Evolutionary conservation across 1,284 basidiomycete genomes (phyloP).

Genomic region (Inonotus obliquus): DNA sequence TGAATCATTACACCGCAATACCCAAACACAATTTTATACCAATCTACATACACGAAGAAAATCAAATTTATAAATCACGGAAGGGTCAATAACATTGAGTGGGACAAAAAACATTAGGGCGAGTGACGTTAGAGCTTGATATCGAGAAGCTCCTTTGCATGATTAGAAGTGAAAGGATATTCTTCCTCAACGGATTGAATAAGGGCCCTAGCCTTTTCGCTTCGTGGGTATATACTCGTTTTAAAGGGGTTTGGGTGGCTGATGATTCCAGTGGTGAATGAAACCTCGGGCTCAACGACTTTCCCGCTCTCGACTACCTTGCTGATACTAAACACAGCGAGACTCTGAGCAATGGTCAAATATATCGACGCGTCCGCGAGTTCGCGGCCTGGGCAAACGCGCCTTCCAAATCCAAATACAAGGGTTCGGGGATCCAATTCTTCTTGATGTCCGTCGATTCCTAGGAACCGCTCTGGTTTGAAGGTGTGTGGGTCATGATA

Average conservation of each 20-base stretch:
- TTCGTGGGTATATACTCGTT: neutral
- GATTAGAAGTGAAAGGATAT: slow-evolving; percentile 4
- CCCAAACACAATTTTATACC: too few species aligned
- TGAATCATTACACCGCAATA: too few species aligned
- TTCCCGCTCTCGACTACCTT: slow-evolving; percentile 5
- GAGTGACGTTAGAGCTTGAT: neutral
- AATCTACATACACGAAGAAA: too few species aligned
- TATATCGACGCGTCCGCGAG: slow-evolving; percentile 18
- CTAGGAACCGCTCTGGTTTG: slow-evolving; percentile 28
- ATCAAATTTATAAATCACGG: neutral
- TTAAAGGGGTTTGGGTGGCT: slow-evolving; percentile 8
- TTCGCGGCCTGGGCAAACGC: slow-evolving; percentile 18
- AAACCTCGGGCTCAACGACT: neutral
- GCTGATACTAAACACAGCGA: slow-evolving; percentile 19
- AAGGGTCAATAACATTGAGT: neutral
- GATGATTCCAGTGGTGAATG: neutral
- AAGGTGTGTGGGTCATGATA: slow-evolving; percentile 27
- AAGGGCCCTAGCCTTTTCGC: slow-evolving; percentile 3
- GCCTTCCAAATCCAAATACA: slow-evolving; percentile 15
- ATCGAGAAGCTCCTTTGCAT: neutral
- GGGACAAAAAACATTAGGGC: neutral
- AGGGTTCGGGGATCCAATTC: slow-evolving; percentile 13
- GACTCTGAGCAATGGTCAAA: slow-evolving; percentile 15
- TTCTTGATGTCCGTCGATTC: neutral
- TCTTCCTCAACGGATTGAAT: slow-evolving; percentile 7